Base-by-base conservation (phyloP, 2,329 filamentous ascomycete genomes). In the Aspergillus aculeatus region DNA sequence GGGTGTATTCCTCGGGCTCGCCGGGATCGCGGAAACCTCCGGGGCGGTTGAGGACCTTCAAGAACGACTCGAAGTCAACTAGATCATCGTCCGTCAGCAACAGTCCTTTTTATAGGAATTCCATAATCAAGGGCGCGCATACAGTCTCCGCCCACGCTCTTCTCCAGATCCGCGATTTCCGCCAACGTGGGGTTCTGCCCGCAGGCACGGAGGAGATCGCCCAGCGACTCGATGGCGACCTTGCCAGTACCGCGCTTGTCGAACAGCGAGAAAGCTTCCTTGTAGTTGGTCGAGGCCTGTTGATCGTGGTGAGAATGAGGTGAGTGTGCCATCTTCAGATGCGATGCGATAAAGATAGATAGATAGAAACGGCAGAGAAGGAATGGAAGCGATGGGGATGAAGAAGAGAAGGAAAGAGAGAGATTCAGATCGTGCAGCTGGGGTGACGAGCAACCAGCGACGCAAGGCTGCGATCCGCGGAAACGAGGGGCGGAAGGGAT, bases 221-320 rank as follows among this genome's bases (percentile, higher is more conserved):
- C 95, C 59, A 99, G 86, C 66, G 89, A 89, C 68, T 94, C 90
- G 77, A 93, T 83, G 47, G 90, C 81, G 69, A 98, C 95, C 71
- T 93, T 93, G 75, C 94, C 93, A 76, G 91, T 96, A 75, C 95
- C 95, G 78, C 95, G 94, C 88, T 97, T 98, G 85, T 99, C 95
- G 84, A 98, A 99, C 77, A 99, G 90, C 72, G 93, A 93, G 81
- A 99, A 99, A 70, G 95, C 95, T 89, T 99, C 95, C 85, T 98
- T 98, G 91, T 98, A 99, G 89, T 99, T 98, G 82, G 94, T 98
- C 63, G 86, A 86, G 75, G 86, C 84, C 86, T 88, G 38, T 44
- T 44, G 84, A 41, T 74, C 71, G 63, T 70, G 53, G 52, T 68
- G 56, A 49, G 35, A 24, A 47, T 63, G 50, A 14, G 63, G 63